Base-by-base conservation (phyloP, 306 rosid genomes). In the Ochetophila trinervis region DNA sequence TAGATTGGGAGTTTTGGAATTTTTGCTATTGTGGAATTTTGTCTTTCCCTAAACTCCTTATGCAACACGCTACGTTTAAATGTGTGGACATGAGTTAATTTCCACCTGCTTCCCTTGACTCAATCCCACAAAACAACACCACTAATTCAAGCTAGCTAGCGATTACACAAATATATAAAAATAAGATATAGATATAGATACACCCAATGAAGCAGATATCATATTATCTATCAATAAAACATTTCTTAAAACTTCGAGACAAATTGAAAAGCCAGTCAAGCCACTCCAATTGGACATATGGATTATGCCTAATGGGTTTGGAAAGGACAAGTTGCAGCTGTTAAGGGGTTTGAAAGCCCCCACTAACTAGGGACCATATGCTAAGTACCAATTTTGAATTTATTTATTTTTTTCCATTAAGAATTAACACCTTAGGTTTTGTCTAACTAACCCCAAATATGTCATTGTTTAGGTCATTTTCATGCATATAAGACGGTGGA, bases 351-450 rank as follows among this genome's bases (percentile, higher is more conserved):
- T 53, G 30, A 65, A 75, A 66, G 74, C 70, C 50, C 50, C 51
- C 45, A 40, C 45, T 6, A 40, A 50, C 77, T 75, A 63, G 80
- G 80, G 80, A 75, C 85, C 75, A 75, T 68, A 7, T 23, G 54
- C 22, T 27, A 37, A 55, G 72, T 62, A 77, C 80, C 70, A 65
- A 62, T 35, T 23, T 58, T 72, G 64, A 53, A 63, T 73, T 60
- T 60, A 50, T 44, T 42, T 56, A 45, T 65, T 0, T 57, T 12
- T 47, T 18, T 35, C 49, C 57, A 35, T 55, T 65, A 56, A 55
- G 45, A 55, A 65, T 40, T 40, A 40, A 6, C 18, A 17, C 20
- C 53, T 20, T 49, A 42, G 19, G 20, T 19, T 55, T 45, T 57
- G 64, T 30, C 64, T 67, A 44, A 63, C 49, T 62, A 69, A 47